Percentiles rank a stretch among this genome's conserved stretches.
These are phyloP conservation scores for Tetrapisispora arboricola DNA, from an alignment of 805 yeast species.

Conservation along the genomic window DNA sequence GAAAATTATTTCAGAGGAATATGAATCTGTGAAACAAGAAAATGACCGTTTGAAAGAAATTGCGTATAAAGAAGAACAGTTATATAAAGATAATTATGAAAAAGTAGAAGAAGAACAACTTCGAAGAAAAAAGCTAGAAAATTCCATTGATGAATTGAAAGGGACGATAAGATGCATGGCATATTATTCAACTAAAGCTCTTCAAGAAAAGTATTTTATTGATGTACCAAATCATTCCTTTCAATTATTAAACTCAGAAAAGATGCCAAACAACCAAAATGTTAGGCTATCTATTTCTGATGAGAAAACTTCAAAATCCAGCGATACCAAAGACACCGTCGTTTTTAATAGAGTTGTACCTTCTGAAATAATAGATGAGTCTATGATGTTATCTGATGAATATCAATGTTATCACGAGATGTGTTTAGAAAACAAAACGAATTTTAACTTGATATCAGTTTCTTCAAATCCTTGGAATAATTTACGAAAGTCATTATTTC, in stretches of 20 bases:
- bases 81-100: conserved; percentile 17
- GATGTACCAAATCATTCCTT: conserved; percentile 15
- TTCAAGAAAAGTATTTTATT: conserved; percentile 3
- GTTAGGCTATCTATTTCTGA: not conserved
- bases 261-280: not conserved
- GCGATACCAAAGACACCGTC: no score
- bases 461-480: conserved; percentile 11
- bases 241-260: conserved; percentile 1
- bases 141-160: conserved; percentile 35
- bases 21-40: conserved; percentile 12
- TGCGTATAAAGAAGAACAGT: conserved; percentile 12
- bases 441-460: conserved; percentile 21
- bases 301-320: no score
- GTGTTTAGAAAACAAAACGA: conserved; percentile 16
- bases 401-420: conserved; percentile 21
- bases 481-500: conserved; percentile 9
- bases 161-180: conserved; percentile 28
- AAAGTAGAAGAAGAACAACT: conserved; percentile 30
- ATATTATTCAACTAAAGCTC: conserved; percentile 9
- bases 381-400: conserved; percentile 19
- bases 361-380: conserved; percentile 10
- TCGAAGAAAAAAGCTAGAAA: conserved; percentile 38
- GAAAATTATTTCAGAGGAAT: conserved; percentile 13
- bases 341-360: conserved; percentile 20
- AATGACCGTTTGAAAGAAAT: conserved; percentile 16